Evolutionary conservation across 164 flowering plant genomes (phyloP).

Genomic region (Vitis rupestris): DNA sequence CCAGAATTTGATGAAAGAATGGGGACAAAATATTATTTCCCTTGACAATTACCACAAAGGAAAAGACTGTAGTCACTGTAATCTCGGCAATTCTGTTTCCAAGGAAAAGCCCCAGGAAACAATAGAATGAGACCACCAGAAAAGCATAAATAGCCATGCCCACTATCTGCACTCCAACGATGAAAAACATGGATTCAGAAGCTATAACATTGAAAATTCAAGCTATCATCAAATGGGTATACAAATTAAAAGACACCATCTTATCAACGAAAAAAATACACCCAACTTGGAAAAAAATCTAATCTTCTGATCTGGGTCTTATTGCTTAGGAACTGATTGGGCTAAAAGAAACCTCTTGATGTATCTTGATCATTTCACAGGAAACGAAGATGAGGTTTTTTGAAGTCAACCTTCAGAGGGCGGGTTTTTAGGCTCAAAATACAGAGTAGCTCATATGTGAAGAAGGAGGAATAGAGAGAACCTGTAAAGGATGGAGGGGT

Average conservation of each 20-base stretch:
- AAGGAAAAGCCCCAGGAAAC: conserved; percentile 78
- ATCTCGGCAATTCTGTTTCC: conserved; percentile 75
- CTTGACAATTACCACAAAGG: conserved; percentile 55
- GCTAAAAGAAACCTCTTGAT: no score
- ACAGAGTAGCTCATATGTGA: no score
- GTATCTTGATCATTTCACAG: no score
- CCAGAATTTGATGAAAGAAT: background rate
- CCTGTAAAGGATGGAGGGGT: conserved; percentile 92
- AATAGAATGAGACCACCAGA: conserved; percentile 65
- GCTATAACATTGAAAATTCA: background rate
- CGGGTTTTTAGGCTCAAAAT: no score
- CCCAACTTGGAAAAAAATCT: no score
- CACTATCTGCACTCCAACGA: conserved; percentile 59
- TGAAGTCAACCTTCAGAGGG: no score
- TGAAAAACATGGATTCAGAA: background rate
- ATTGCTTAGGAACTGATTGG: no score
- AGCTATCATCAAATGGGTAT: no score
- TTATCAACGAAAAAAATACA: no score
- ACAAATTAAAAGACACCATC: no score
- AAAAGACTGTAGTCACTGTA: conserved; percentile 53
- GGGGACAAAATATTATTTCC: background rate
- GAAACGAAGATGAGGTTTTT: no score
- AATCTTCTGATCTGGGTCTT: no score
- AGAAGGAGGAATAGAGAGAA: conserved; percentile 8
- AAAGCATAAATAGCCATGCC: conserved; percentile 71